phyloP scores from a whole-genome alignment of 192 early-diverging fungal genomes.

The Coemansia sp. region DNA sequence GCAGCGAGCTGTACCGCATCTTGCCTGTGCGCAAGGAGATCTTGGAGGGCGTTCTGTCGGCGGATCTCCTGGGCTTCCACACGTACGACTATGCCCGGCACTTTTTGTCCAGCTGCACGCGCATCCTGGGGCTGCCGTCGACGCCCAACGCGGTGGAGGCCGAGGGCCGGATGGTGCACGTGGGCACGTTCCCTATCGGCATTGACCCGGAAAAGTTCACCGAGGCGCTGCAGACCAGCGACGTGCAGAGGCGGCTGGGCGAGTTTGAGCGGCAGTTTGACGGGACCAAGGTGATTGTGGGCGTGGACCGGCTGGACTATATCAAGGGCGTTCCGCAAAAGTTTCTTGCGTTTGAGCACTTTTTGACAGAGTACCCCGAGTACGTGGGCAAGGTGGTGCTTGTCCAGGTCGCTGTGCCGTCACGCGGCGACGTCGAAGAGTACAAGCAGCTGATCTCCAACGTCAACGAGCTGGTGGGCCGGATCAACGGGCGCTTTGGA shows the following conservation, averaged over 20 bases:
- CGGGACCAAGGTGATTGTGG: constrained; percentile 85
- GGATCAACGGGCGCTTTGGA: constrained; percentile 93
- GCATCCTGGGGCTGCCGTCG: constrained; percentile 88
- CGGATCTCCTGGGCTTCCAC: constrained; percentile 97
- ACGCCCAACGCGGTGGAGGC: constrained; percentile 92
- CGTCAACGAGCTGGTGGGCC: constrained; percentile 96
- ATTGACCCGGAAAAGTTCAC: constrained; percentile 95
- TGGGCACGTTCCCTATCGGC: constrained; percentile 98
- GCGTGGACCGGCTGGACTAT: constrained; percentile 98
- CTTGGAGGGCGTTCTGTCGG: constrained; percentile 82
- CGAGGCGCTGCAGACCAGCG: constrained; percentile 67
- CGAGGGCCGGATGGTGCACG: constrained; percentile 88
- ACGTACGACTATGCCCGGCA: constrained; percentile 99
- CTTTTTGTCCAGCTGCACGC: constrained; percentile 93
- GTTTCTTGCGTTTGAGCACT: constrained; percentile 90
- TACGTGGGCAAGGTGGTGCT: constrained; percentile 91
- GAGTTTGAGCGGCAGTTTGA: constrained; percentile 78
- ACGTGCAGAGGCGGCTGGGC: constrained; percentile 69
- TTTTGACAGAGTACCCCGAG: constrained; percentile 82
- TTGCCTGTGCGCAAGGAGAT: constrained; percentile 92
- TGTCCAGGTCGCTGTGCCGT: constrained; percentile 97
- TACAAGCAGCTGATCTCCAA: constrained; percentile 89
- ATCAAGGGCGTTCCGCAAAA: constrained; percentile 99
- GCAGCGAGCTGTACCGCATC: constrained; percentile 94
- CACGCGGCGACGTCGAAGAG: constrained; percentile 96